phyloP scores from a whole-genome alignment of 2,329 filamentous ascomycete genomes.

The Fusarium sp. region DNA sequence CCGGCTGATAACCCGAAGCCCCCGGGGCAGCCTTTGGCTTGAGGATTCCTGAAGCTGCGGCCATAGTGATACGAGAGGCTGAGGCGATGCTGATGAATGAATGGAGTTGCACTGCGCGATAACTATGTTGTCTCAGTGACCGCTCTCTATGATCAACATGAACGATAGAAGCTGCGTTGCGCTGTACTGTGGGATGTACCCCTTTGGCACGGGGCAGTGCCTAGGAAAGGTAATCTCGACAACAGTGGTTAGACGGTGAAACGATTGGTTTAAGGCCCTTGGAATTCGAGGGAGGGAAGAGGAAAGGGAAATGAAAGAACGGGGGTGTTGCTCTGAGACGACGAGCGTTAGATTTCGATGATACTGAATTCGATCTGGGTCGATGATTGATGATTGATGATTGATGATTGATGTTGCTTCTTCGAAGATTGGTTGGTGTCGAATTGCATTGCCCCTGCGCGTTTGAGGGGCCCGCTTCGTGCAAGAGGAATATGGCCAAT shows the following conservation, averaged over 20 bases:
- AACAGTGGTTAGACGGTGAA: not conserved
- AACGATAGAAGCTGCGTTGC: not conserved
- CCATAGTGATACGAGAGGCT: constrained; percentile 21
- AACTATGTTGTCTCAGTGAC: constrained; percentile 11
- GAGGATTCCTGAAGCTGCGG: constrained; percentile 27
- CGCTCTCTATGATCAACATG: constrained; percentile 8
- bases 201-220: constrained; percentile 16
- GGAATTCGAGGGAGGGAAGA: not conserved
- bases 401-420: constrained; percentile 31
- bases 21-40: constrained; percentile 29
- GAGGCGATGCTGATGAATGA: not conserved
- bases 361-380: not conserved
- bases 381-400: too few species aligned
- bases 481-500: constrained; percentile 21
- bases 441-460: constrained; percentile 12
- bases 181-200: constrained; percentile 18
- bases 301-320: not conserved
- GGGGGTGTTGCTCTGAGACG: not conserved
- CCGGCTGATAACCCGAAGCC: constrained; percentile 47
- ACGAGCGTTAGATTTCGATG: constrained; percentile 8
- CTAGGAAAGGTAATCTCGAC: not conserved
- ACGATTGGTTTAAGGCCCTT: constrained; percentile 8
- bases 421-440: constrained; percentile 20
- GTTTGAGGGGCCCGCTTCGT: not conserved
- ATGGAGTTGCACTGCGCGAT: not conserved